Evolutionary conservation across 202 grass and related monocot genomes (phyloP), one percentile per base, ranked within the genome.

Genomic region (Brachypodium distachyon): DNA sequence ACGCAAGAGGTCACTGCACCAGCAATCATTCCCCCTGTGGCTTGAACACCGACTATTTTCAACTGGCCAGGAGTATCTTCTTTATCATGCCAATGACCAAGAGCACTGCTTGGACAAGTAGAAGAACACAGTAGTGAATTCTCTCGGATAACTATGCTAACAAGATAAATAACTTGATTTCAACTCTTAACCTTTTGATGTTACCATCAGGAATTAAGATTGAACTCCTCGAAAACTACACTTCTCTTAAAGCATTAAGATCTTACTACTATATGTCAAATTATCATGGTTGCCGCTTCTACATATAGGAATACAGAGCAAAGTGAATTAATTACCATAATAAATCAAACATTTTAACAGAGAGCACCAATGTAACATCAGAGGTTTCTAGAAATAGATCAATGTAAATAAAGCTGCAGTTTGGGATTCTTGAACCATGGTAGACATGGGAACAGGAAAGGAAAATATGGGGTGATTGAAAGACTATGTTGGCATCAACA

Each of bases 1-100:
- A 95, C 89, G 85, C 84, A 99, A 87, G 96, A 95, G 67, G 96
- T 87, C 67, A 90, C 39, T 25, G 91, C 91, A 78, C 96, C 96
- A 63, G 96, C 89, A 76, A 95, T 62, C 79, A 99, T 16, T 16
- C 92, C 96, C 27, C 96, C 92, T 61, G 87, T 81, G 18, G 96
- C 96, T 99, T 99, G 96, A 86, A 95, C 89, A 77, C 73, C 65
- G n/a, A 85, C 92, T 77, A 95, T 87, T 82, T 87, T 88, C 77
- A 89, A 80, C 81, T 87, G 85, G 70, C 85, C 83, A 59, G 96
- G 92, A 87, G 85, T 41, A 71, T 77, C 67, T 80, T 67, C 77
- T 61, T 76, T 76, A 44, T 95, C 83, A 84, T 85, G 71, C 67
- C 65, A 91, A 72, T 31, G 77, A 32, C 75, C 89, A 72, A 95